Conservation (phyloP, 306 rosid genomes). For the Pyrus betulifolia region DNA sequence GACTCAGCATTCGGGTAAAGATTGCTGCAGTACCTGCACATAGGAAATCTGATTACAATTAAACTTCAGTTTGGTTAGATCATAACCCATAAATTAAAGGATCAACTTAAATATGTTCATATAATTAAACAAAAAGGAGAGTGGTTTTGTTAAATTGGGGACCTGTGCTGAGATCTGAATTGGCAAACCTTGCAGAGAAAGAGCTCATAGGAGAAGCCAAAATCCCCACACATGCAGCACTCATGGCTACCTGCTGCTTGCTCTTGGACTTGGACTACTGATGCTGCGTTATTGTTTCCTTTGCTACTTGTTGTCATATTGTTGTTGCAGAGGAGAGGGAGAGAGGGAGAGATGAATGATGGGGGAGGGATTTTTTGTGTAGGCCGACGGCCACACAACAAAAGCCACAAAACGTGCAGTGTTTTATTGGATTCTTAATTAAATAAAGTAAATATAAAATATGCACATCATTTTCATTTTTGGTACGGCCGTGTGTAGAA, state of each 20-base stretch:
- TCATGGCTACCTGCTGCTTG: constrained; percentile 26
- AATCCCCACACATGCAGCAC: constrained; percentile 99
- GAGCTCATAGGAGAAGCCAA: constrained; percentile 77
- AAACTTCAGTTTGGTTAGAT: background rate
- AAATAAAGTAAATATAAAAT: background rate
- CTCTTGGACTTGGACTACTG: constrained; percentile 5
- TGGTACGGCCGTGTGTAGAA: background rate
- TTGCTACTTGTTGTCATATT: constrained; percentile 39
- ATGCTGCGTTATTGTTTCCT: background rate
- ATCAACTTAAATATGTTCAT: background rate
- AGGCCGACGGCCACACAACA: constrained; percentile 29
- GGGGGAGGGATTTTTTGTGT: background rate
- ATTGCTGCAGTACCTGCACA: constrained; percentile 77
- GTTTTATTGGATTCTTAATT: background rate
- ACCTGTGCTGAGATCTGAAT: constrained; percentile 98
- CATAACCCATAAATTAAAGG: background rate
- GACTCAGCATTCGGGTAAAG: constrained; percentile 58
- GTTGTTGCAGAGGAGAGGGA: background rate
- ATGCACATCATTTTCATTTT: background rate
- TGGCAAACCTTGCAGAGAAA: constrained; percentile 78
- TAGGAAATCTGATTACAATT: no score
- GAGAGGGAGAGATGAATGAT: background rate
- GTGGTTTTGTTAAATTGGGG: background rate
- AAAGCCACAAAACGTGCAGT: constrained; percentile 25
- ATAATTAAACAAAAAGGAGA: background rate